Conservation (phyloP, 2,329 filamentous ascomycete genomes). For the Gliomastix tumulicola region DNA sequence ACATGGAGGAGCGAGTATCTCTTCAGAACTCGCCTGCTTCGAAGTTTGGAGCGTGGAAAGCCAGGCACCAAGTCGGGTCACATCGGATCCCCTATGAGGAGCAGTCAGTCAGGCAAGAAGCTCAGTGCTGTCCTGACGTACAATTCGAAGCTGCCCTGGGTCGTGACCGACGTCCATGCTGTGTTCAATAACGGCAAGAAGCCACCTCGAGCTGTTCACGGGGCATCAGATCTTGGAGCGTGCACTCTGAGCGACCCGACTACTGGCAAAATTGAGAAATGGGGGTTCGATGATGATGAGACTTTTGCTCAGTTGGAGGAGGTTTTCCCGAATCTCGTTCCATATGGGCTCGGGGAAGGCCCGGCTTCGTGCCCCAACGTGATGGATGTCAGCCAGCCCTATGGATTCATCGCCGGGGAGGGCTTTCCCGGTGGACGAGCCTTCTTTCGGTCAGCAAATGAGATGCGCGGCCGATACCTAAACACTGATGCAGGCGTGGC, state of each 20-base stretch:
- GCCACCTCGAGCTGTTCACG: conserved; percentile 74
- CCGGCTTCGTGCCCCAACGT: conserved; percentile 75
- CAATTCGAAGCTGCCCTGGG: conserved; percentile 73
- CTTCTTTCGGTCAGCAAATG: conserved; percentile 68
- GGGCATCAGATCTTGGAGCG: conserved; percentile 68
- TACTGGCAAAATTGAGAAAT: conserved; percentile 68
- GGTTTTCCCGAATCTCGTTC: conserved; percentile 62
- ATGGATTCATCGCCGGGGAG: conserved; percentile 79
- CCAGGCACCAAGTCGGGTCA: conserved; percentile 52
- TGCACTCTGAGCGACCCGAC: conserved; percentile 78
- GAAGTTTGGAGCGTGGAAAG: conserved; percentile 76
- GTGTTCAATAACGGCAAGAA: conserved; percentile 68
- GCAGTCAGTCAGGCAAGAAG: conserved; percentile 51
- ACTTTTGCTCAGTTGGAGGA: conserved; percentile 73
- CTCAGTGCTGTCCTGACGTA: conserved; percentile 75
- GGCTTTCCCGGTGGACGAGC: conserved; percentile 76
- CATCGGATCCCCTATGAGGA: conserved; percentile 43
- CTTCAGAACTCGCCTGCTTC: conserved; percentile 73
- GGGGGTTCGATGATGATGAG: conserved; percentile 73
- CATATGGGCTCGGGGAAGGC: conserved; percentile 73
- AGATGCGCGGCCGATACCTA: conserved; percentile 72
- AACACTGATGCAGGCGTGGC: conserved; percentile 52
- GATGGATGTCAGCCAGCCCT: conserved; percentile 84
- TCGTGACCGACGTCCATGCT: conserved; percentile 74
- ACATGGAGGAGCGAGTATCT: conserved; percentile 97